Evolutionary conservation across 129 eudicot species (phyloP), one percentile per base, ranked within the genome.

Genomic region (Arctium minus): DNA sequence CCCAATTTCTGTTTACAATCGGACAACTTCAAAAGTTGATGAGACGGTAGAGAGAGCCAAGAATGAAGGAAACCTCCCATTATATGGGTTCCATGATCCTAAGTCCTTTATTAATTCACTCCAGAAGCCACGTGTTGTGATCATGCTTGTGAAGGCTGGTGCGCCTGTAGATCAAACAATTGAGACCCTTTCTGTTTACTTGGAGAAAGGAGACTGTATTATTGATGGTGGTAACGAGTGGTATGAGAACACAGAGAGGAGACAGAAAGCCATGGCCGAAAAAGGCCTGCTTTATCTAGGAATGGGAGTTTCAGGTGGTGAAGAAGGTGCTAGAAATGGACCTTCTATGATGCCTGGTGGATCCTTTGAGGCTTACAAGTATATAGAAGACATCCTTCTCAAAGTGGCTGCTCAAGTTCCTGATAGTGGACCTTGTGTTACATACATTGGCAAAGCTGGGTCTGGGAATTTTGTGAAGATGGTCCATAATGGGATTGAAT

Each of bases 291-390:
- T 88, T 29, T 90, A 90, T 85, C 92, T 90, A 76, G 94, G 94
- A 48, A 90, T 90, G 94, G 94, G 94, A 84, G 94, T 90, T 78
- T 90, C 94, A n/a, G 93, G 93, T 67, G 89, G 94, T 73, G 94
- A 90, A 86, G 94, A 90, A 84, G 94, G 94, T 79, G 94, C 94
- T 12, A 80, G 94, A 9, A 80, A 86, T 36, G 94, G 94, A 46
- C 94, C 94, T 69, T 90, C 94, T 46, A 36, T 90, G 87, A 90
- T 90, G 94, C 94, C 94, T 12, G 94, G 94, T n/a, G 94, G 94
- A 48, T 90, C 94, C 37, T 84, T 84, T 36, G 90, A 86, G 82
- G 92, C 92, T 36, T 90, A 86, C 90, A 90, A 88, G 79, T 60
- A 88, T 77, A 90, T 90, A 53, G 94, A 90, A 84, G 94, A 90